Percentiles rank a stretch among this genome's conserved stretches.
These are phyloP conservation scores for Posidonia australis DNA, from an alignment of 106 monocot species.

Conservation along the genomic window DNA sequence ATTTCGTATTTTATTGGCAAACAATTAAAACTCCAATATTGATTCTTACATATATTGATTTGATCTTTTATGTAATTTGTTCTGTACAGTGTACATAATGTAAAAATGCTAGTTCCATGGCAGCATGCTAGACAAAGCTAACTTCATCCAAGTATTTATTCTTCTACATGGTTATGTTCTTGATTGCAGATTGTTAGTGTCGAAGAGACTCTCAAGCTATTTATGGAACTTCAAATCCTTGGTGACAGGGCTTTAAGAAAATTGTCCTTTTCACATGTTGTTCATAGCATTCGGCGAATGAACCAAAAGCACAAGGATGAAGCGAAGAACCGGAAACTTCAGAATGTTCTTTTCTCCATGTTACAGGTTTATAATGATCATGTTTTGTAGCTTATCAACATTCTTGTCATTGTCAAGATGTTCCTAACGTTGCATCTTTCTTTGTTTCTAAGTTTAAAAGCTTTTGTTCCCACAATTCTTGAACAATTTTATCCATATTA, in stretches of 20 bases:
- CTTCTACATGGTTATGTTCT: neutral
- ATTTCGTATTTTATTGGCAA: too few species aligned
- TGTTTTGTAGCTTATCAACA: neutral
- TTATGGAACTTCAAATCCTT: slow-evolving; percentile 87
- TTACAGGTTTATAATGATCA: slow-evolving; percentile 44
- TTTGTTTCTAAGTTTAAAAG: too few species aligned
- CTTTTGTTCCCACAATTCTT: too few species aligned
- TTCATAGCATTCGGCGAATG: slow-evolving; percentile 71
- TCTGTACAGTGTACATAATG: too few species aligned
- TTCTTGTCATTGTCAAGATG: neutral
- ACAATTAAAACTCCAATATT: too few species aligned
- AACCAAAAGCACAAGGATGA: slow-evolving; percentile 92
- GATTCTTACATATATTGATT: too few species aligned
- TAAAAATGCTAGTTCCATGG: too few species aligned
- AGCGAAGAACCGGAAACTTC: slow-evolving; percentile 55
- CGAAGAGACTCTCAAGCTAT: slow-evolving; percentile 62
- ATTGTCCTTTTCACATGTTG: slow-evolving; percentile 57
- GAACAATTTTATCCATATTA: too few species aligned
- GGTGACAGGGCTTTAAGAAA: slow-evolving; percentile 59
- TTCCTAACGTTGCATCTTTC: neutral
- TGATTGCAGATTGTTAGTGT: slow-evolving; percentile 46
- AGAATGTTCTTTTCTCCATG: slow-evolving; percentile 52
- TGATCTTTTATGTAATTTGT: too few species aligned
- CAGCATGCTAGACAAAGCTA: too few species aligned
- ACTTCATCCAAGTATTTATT: neutral